Base-by-base conservation (phyloP, 2,329 filamentous ascomycete species). In the Cryphonectria japonica region DNA sequence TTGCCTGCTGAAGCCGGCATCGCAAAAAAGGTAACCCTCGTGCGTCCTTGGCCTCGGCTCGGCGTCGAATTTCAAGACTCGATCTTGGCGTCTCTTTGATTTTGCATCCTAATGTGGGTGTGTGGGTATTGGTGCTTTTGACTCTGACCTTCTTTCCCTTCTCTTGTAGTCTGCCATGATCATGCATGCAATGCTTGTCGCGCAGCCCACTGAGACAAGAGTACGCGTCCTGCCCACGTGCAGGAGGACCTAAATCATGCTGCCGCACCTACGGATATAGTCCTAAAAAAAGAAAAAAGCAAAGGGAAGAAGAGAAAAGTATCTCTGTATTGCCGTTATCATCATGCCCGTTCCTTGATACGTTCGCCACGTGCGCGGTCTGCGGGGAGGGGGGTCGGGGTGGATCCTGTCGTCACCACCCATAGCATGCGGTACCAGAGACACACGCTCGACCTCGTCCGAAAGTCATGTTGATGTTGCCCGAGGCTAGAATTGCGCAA, bases 401-500 rank as follows among this genome's bases (percentile, higher is more conserved):
- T 34, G 54, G 54, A 34, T 59, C 54, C 54, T 59, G 54, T 59
- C 29, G 54, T 59, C 54, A 32, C 29, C 54, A 59, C 54, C 9
- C 13, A 16, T 29, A 59, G 29, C 54, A 34, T 59, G 54, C 54
- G 14, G 54, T 14, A 59, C 54, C 26, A 32, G 26, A 29, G 26
- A 13, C 22, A n/a, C 46, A n/a, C 22, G 8, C 32, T 61, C 34
- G 19, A 61, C 3, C 32, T 34, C 26, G 6, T n/a, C 13, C 11
- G 32, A n/a, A 26, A 8, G 26, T 16, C 29, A 62, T 22, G 57
- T 39, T 68, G 66, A 52, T 68, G 57, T 50, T 50, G 26, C 57
- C 66, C 66, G 66, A 62, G 54, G 6, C 22, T 37, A 50, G 26
- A n/a, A 68, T 68, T 50, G 66, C 57, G 66, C 57, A 34, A 68